Percentiles rank a stretch among this genome's conserved stretches.
phyloP scores from a whole-genome alignment of 2,329 filamentous ascomycete genomes.

The Exserohilum rostratum region DNA sequence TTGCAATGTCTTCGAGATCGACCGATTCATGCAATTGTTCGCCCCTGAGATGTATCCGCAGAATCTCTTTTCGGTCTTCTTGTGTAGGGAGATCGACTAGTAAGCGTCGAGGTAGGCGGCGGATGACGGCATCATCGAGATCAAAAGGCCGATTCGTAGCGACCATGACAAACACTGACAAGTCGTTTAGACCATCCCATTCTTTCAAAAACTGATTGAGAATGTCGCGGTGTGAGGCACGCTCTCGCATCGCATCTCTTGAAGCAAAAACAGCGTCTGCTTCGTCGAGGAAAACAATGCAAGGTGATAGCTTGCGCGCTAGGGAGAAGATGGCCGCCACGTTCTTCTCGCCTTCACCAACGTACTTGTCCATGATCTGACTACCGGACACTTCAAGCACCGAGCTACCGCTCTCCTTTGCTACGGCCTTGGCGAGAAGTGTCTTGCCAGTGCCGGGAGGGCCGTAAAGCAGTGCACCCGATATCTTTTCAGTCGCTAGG shows the following conservation, averaged over 20 bases:
- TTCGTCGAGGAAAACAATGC: slow-evolving; percentile 96
- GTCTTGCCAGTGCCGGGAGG: slow-evolving; percentile 77
- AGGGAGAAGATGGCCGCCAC: slow-evolving; percentile 87
- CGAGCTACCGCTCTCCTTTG: slow-evolving; percentile 69
- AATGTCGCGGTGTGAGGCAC: slow-evolving; percentile 79
- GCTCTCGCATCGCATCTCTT: slow-evolving; percentile 68
- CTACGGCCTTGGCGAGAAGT: slow-evolving; percentile 67
- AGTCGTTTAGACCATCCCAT: slow-evolving; percentile 89
- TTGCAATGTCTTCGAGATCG: slow-evolving; percentile 66
- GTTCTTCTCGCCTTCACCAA: slow-evolving; percentile 96
- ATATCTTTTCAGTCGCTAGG: slow-evolving; percentile 86
- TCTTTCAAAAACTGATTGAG: slow-evolving; percentile 97
- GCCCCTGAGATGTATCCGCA: slow-evolving; percentile 72
- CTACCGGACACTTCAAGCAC: slow-evolving; percentile 86
- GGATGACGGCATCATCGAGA: slow-evolving; percentile 83
- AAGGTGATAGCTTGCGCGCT: slow-evolving; percentile 87
- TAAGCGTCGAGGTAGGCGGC: slow-evolving; percentile 74
- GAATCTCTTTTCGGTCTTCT: slow-evolving; percentile 69
- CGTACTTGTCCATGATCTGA: slow-evolving; percentile 94
- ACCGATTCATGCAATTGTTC: slow-evolving; percentile 69
- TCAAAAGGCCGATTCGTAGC: slow-evolving; percentile 96
- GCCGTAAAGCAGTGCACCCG: slow-evolving; percentile 85
- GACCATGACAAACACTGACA: slow-evolving; percentile 95
- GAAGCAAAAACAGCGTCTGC: slow-evolving; percentile 90
- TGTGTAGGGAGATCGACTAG: slow-evolving; percentile 75